Evolutionary conservation across 2,329 filamentous ascomycete species (phyloP).

Genomic region (Fusarium sp.): DNA sequence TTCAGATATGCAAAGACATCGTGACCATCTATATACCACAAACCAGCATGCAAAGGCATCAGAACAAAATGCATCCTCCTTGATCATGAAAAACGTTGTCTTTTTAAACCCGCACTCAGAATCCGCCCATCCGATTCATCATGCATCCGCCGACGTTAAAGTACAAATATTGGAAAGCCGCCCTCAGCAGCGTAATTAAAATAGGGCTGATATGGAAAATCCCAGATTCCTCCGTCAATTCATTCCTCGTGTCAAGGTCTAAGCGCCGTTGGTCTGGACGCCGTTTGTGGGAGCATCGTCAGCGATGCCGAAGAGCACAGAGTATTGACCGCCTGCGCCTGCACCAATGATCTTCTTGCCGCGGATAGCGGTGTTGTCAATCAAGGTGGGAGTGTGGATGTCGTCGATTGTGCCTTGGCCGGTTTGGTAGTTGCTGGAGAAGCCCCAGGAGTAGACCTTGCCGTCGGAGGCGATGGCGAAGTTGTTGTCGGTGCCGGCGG

Average conservation of each 20-base stretch:
- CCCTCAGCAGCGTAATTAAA: slow-evolving; percentile 24
- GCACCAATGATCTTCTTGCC: slow-evolving; percentile 79
- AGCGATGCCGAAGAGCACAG: slow-evolving; percentile 64
- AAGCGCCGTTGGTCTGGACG: slow-evolving; percentile 35
- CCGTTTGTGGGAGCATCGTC: slow-evolving; percentile 47
- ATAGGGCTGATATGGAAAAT: slow-evolving; percentile 22
- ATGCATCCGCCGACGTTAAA: slow-evolving; percentile 18
- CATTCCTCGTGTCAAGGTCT: slow-evolving; percentile 20
- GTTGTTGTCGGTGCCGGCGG: slow-evolving; percentile 77
- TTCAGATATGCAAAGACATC: slow-evolving; percentile 33
- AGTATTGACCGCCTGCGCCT: slow-evolving; percentile 90
- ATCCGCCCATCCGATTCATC: slow-evolving; percentile 31
- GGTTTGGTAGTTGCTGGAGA: slow-evolving; percentile 82
- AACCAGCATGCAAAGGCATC: slow-evolving; percentile 2
- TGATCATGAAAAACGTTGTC: slow-evolving; percentile 19
- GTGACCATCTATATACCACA: slow-evolving; percentile 34
- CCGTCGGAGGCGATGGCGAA: slow-evolving; percentile 77
- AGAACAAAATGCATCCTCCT: slow-evolving; percentile 8
- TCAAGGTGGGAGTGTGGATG: slow-evolving; percentile 77
- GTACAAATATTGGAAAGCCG: slow-evolving; percentile 25
- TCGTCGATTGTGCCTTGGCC: slow-evolving; percentile 83
- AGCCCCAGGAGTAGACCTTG: slow-evolving; percentile 82
- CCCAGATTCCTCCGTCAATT: slow-evolving; percentile 13
- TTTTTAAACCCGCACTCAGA: slow-evolving; percentile 15
- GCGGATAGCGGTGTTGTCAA: slow-evolving; percentile 85